Percentiles rank a stretch among this genome's conserved stretches.
These are phyloP conservation scores for Hyaloscypha variabilis DNA, from an alignment of 495 filamentous ascomycete genomes.

Conservation along the genomic window DNA sequence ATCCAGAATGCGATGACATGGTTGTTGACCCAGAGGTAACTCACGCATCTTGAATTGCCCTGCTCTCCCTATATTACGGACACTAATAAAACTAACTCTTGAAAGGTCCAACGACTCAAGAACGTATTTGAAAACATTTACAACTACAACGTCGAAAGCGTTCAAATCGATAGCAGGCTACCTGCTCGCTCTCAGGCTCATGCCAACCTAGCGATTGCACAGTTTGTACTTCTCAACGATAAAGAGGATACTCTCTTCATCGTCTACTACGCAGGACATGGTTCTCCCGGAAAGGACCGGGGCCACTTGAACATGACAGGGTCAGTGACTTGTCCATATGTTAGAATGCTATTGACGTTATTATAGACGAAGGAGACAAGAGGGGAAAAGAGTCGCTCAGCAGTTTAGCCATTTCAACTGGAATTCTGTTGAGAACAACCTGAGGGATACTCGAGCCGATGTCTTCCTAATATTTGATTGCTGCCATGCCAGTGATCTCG, in stretches of 20 bases:
- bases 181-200: constrained; percentile 4
- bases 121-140: constrained; percentile 9
- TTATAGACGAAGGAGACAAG: constrained; percentile 2
- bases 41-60: background rate
- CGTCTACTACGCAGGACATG: constrained; percentile 22
- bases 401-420: constrained; percentile 12
- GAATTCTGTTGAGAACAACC: constrained; percentile 9
- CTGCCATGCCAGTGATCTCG: constrained; percentile 13
- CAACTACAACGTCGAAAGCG: constrained; percentile 4
- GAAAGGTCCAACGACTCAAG: constrained; percentile 9
- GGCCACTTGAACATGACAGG: constrained; percentile 14
- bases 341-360: background rate
- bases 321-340: background rate
- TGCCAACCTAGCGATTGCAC: constrained; percentile 8
- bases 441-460: constrained; percentile 7
- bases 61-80: background rate
- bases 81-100: constrained; percentile 1
- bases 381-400: background rate
- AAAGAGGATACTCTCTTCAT: constrained; percentile 18
- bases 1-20: constrained; percentile 23
- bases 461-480: constrained; percentile 16
- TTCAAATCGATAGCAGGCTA: constrained; percentile 3
- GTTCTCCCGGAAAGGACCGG: constrained; percentile 7
- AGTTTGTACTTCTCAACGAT: constrained; percentile 13
- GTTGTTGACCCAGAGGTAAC: constrained; percentile 12